A percentile compares a stretch with the other conserved stretches of the same genome.
phyloP scores from a whole-genome alignment of 129 eudicot species.

The Scalesia atractyloides region DNA sequence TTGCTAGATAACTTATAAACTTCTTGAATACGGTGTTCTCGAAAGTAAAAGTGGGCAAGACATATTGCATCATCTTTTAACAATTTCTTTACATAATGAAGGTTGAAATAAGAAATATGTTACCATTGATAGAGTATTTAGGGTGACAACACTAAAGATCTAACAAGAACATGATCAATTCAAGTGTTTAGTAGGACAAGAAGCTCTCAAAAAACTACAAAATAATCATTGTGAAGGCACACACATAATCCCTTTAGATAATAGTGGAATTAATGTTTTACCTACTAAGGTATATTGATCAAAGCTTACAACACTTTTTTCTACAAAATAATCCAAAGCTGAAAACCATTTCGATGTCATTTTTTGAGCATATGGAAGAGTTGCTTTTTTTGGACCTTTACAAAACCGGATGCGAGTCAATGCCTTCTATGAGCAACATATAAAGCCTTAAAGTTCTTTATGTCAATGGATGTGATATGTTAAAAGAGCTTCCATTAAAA shows the following conservation, averaged over 20 bases:
- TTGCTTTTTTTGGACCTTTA: conserved; percentile 1
- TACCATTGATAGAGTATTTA: neutral
- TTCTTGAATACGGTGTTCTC: neutral
- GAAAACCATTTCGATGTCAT: neutral
- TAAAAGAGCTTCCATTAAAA: neutral
- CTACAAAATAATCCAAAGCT: conserved; percentile 1
- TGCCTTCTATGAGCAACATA: neutral
- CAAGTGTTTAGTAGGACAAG: conserved; percentile 3
- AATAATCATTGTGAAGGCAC: neutral
- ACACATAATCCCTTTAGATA: neutral
- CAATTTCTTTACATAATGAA: neutral
- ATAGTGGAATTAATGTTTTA: neutral
- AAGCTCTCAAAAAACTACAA: neutral
- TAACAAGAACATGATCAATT: neutral
- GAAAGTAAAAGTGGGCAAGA: neutral
- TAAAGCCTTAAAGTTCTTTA: neutral
- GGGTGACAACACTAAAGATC: neutral
- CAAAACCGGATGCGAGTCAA: neutral
- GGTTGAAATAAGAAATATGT: neutral
- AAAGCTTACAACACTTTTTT: conserved; percentile 14
- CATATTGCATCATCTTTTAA: neutral
- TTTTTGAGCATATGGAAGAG: neutral
- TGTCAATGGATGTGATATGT: neutral
- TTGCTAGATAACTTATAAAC: neutral
- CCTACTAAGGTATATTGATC: neutral